Conservation (phyloP, 2,329 filamentous ascomycete species). For the Emergomyces pasteurianus region DNA sequence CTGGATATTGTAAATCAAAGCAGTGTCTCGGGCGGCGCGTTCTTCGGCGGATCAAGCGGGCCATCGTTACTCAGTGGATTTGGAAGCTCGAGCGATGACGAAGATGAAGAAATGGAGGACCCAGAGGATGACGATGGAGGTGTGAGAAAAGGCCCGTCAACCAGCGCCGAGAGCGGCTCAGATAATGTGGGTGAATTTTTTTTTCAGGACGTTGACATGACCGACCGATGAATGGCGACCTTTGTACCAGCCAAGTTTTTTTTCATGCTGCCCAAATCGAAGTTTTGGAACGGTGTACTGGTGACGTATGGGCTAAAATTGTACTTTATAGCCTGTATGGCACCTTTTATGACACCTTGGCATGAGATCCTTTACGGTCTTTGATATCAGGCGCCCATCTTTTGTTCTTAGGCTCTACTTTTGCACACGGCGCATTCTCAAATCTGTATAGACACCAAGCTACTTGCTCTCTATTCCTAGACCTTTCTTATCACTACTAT, state of each 20-base stretch:
- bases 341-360: not conserved
- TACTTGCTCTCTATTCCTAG: constrained; percentile 9
- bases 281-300: constrained; percentile 6
- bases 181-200: constrained; percentile 56
- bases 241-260: not conserved
- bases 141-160: constrained; percentile 24
- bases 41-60: constrained; percentile 55
- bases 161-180: constrained; percentile 38
- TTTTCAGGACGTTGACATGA: constrained; percentile 51
- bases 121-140: constrained; percentile 59
- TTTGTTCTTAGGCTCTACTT: constrained; percentile 5
- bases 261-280: not conserved
- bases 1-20: constrained; percentile 58
- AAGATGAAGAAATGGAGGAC: constrained; percentile 80
- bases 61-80: constrained; percentile 71
- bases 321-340: constrained; percentile 2
- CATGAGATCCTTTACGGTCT: not conserved
- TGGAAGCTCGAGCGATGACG: constrained; percentile 88
- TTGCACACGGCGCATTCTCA: constrained; percentile 10
- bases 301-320: constrained; percentile 7
- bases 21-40: constrained; percentile 56
- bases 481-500: constrained; percentile 11
- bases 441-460: constrained; percentile 15
- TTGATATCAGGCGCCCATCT: constrained; percentile 4
- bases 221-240: constrained; percentile 38